These are phyloP conservation scores for Byssoonygena ceratinophila DNA, from an alignment of 2,329 filamentous ascomycete species.

Conservation along the genomic window DNA sequence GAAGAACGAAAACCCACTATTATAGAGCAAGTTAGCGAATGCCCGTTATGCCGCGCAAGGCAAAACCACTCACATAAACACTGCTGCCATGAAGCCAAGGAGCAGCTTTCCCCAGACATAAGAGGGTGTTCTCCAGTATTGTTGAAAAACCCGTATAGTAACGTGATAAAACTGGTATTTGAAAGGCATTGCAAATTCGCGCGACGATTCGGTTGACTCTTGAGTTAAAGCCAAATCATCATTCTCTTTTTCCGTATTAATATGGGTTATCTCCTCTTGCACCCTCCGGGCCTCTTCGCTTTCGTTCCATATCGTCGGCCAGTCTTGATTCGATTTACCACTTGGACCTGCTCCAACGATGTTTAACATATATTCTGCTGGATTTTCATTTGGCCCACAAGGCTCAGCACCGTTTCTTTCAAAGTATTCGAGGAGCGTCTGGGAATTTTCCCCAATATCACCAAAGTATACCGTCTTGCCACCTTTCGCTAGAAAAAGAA, in stretches of 20 bases:
- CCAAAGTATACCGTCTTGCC: slow-evolving; percentile 60
- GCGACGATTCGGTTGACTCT: slow-evolving; percentile 16
- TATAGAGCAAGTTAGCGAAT: slow-evolving; percentile 47
- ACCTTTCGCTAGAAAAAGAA: slow-evolving; percentile 53
- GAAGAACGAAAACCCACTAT: slow-evolving; percentile 73
- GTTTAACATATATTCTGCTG: slow-evolving; percentile 61
- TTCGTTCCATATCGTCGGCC: slow-evolving; percentile 52
- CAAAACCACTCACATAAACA: slow-evolving; percentile 51
- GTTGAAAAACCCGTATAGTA: slow-evolving; percentile 64
- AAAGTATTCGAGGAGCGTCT: slow-evolving; percentile 53
- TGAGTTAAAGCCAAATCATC: not conserved
- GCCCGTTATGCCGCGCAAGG: no score
- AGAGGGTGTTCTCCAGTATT: slow-evolving; percentile 77
- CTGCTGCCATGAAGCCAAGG: slow-evolving; percentile 50
- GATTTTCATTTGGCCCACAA: slow-evolving; percentile 54
- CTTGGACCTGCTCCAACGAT: slow-evolving; percentile 50
- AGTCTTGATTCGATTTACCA: slow-evolving; percentile 54
- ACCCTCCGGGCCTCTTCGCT: slow-evolving; percentile 46
- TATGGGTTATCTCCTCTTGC: slow-evolving; percentile 47
- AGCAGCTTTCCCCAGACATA: slow-evolving; percentile 73
- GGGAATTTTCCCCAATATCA: slow-evolving; percentile 49
- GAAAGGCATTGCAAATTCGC: slow-evolving; percentile 61
- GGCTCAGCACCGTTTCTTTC: slow-evolving; percentile 48
- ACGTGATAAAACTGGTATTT: slow-evolving; percentile 54
- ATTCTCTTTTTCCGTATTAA: slow-evolving; percentile 41